Evolutionary conservation across 2,329 filamentous ascomycete species (phyloP).

Genomic region (Scolecobasidium constrictum): DNA sequence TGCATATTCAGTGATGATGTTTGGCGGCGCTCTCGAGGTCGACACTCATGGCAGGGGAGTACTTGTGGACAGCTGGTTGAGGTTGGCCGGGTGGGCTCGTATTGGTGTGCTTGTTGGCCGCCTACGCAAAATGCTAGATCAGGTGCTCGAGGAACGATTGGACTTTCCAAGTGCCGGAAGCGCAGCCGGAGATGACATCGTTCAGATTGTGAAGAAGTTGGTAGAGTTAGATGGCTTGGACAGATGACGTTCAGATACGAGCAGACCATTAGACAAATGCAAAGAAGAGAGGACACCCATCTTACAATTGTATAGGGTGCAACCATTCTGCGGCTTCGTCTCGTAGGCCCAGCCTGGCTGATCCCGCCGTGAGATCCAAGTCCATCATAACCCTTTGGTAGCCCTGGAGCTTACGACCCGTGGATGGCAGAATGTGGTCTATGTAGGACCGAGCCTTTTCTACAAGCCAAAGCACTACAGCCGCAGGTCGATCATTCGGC

Average conservation of each 20-base stretch:
- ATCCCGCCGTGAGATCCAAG: too few species aligned
- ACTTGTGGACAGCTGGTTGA: constrained; percentile 83
- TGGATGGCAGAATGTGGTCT: too few species aligned
- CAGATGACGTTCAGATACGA: constrained; percentile 4
- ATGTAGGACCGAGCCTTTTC: too few species aligned
- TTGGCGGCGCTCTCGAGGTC: constrained; percentile 72
- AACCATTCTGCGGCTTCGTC: too few species aligned
- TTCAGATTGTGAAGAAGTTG: constrained; percentile 65
- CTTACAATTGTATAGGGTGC: too few species aligned
- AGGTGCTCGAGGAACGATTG: constrained; percentile 68
- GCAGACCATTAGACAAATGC: too few species aligned
- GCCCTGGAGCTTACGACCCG: too few species aligned
- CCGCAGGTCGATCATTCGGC: too few species aligned
- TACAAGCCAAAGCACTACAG: too few species aligned
- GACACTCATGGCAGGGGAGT: constrained; percentile 82
- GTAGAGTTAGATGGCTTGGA: constrained; percentile 87
- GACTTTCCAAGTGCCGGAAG: constrained; percentile 50
- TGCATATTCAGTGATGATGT: constrained; percentile 76
- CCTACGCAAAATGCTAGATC: constrained; percentile 76
- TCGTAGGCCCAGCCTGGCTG: too few species aligned
- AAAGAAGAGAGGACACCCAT: too few species aligned
- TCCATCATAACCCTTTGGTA: too few species aligned
- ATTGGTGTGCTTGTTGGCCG: constrained; percentile 84
- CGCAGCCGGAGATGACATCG: constrained; percentile 45
- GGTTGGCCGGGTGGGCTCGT: constrained; percentile 80